Evolutionary conservation across 2,329 filamentous ascomycete species (phyloP).

Genomic region (Diplodia intermedia): DNA sequence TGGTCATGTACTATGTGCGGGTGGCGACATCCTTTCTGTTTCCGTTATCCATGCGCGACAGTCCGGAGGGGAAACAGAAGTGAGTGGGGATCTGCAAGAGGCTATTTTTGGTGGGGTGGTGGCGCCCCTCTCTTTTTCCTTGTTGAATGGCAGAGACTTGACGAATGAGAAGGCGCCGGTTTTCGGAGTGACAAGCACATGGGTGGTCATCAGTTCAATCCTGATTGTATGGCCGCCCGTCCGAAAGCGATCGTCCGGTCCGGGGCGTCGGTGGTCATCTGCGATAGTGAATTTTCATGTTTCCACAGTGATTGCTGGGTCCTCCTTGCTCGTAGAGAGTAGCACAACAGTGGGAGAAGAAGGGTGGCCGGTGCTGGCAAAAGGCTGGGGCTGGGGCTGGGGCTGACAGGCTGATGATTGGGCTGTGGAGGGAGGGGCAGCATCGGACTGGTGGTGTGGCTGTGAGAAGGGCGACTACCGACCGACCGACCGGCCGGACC

Average conservation of each 20-base stretch:
- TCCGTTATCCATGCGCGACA: background rate
- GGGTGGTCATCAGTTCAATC: background rate
- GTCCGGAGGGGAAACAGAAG: background rate
- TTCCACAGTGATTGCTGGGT: background rate
- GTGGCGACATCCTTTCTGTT: background rate
- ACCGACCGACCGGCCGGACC: background rate
- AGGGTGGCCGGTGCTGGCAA: background rate
- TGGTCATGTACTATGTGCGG: background rate
- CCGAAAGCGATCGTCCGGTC: background rate
- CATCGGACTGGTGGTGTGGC: background rate
- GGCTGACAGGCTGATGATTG: background rate
- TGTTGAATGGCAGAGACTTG: background rate
- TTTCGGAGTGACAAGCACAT: background rate
- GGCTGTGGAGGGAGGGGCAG: background rate
- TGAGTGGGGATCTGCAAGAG: background rate
- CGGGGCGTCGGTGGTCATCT: background rate
- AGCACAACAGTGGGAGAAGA: background rate
- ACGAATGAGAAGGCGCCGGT: constrained; percentile 1
- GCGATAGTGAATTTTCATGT: background rate
- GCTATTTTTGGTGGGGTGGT: constrained; percentile 10
- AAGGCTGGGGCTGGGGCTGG: background rate
- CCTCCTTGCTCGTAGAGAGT: background rate
- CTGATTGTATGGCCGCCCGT: background rate
- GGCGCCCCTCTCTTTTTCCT: background rate
- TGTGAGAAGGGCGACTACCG: background rate